phyloP scores from a whole-genome alignment of 495 filamentous ascomycete species.

The Immersiella caudata region DNA sequence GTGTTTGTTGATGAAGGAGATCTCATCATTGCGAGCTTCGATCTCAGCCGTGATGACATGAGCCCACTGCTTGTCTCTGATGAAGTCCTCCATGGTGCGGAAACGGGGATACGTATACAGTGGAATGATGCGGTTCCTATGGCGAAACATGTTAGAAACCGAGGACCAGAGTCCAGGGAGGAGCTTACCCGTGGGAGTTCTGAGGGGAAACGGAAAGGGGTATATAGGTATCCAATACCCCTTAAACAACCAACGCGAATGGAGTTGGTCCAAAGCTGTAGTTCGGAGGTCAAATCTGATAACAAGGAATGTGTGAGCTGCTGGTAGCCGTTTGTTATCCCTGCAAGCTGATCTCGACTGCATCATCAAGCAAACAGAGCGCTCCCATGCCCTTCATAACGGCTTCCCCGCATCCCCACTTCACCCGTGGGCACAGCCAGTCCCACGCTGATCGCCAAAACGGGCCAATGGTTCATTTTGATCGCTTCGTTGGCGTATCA shows the following conservation, averaged over 20 bases:
- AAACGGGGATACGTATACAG: too few species aligned
- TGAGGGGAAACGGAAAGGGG: too few species aligned
- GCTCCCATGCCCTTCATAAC: neutral
- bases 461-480: neutral
- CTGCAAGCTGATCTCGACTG: neutral
- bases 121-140: too few species aligned
- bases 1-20: neutral
- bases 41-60: neutral
- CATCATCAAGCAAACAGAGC: neutral
- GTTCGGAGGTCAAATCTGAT: too few species aligned
- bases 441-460: neutral
- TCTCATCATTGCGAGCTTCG: neutral
- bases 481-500: neutral
- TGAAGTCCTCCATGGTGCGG: neutral
- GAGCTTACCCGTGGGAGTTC: too few species aligned
- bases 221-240: too few species aligned
- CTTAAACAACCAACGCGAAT: too few species aligned
- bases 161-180: too few species aligned
- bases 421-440: neutral
- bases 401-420: neutral
- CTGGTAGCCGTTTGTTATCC: neutral
- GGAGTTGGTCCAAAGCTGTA: too few species aligned
- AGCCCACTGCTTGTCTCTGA: neutral
- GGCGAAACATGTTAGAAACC: too few species aligned
- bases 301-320: neutral